Base-by-base conservation (phyloP, 768 basidiomycete species). In the Pisolithus marmoratus region DNA sequence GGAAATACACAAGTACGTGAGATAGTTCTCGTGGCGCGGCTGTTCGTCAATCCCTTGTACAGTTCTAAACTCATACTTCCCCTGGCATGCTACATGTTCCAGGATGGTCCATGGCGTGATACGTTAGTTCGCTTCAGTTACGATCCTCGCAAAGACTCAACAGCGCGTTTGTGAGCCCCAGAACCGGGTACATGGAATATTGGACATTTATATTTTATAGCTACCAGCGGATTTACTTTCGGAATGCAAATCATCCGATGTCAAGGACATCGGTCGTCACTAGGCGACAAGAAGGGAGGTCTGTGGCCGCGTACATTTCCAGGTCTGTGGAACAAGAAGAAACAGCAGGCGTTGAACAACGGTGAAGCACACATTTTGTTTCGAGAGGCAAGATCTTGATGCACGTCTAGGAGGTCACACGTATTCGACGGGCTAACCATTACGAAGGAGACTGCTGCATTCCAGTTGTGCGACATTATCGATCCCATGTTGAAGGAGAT, bases 41-140 rank as follows among this genome's bases (percentile, higher is more conserved):
- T 24, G 9, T 24, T 42, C 61, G 34, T 54, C 38, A 62, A 42
- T 34, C 34, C 5, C 46, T n/a, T 37, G 20, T 47, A 20, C 52
- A 95, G 93, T 54, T 87, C 89, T 12, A 95, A 94, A 63, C 69
- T 83, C 6, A 74, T 93, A 15, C 77, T 95, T 17, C 87, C 94
- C 3, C 69, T 89, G 5, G 81, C 87, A 4, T 86, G 84, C 50
- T 99, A 94, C 62, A 86, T 89, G 8, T 94, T 97, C 63, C 81
- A 85, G 58, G 94, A 96, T 58, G 96, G 96, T 0, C 94, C 94
- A 3, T 98, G 89, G 85, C 78, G 92, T 38, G 94, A 97, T 59
- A 88, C 89, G 14, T 77, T 94, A 46, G 78, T 97, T 34, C 82
- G 83, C 42, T 86, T 93, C 52, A 83, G 85, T 12, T 98, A 94